phyloP scores from a whole-genome alignment of 129 eudicot species.

The Arctium lappa region DNA sequence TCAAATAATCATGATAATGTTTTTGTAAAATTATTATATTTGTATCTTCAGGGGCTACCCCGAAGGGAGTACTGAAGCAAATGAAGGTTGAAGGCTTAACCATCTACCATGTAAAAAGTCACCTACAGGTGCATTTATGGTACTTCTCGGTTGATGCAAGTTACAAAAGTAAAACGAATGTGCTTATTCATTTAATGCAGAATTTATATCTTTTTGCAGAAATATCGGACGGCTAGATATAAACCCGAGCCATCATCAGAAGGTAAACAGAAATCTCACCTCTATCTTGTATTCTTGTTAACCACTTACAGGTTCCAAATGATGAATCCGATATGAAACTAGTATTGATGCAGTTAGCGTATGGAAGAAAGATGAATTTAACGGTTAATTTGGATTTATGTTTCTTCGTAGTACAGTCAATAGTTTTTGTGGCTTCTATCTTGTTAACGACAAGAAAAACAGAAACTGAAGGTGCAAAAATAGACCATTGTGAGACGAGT shows the following conservation, averaged over 20 bases:
- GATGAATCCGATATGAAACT: neutral
- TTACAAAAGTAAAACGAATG: neutral
- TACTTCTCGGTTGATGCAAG: constrained; percentile 8
- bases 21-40: constrained; percentile 5
- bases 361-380: neutral
- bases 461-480: no score
- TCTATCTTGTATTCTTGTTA: neutral
- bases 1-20: neutral
- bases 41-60: constrained; percentile 77
- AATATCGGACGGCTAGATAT: constrained; percentile 96
- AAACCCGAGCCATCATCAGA: constrained; percentile 75
- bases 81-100: constrained; percentile 95
- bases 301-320: neutral
- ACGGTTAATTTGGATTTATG: neutral
- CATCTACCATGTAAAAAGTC: constrained; percentile 96
- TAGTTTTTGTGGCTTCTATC: no score
- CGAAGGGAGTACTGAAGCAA: constrained; percentile 88
- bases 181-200: constrained; percentile 9
- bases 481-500: no score
- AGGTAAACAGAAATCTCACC: constrained; percentile 39
- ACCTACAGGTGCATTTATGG: constrained; percentile 69
- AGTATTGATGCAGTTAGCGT: neutral
- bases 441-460: no score
- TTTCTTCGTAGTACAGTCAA: no score
- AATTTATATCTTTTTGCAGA: constrained; percentile 48